Conservation (phyloP, 1,284 basidiomycete species). For the Ganoderma sinense region DNA sequence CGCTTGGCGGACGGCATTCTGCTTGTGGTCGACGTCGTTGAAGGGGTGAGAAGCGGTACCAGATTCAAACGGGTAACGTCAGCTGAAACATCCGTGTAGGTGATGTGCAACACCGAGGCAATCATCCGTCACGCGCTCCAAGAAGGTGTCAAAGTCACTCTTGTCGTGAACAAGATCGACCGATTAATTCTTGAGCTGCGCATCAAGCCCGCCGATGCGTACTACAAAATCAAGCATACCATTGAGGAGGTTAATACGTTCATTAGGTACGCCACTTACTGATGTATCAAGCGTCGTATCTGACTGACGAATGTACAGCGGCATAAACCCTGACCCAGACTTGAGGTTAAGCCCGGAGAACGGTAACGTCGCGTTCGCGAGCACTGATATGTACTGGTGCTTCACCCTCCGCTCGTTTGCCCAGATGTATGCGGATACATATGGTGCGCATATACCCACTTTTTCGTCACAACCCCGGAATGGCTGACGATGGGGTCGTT, state of each 20-base stretch:
- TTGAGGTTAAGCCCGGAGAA: slow-evolving; percentile 91
- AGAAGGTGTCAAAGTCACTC: slow-evolving; percentile 90
- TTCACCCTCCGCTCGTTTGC: slow-evolving; percentile 97
- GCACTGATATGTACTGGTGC: slow-evolving; percentile 97
- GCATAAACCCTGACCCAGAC: slow-evolving; percentile 88
- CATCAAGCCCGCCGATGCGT: slow-evolving; percentile 95
- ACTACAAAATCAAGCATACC: slow-evolving; percentile 99
- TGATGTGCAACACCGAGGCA: slow-evolving; percentile 88
- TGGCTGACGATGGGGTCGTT: neutral
- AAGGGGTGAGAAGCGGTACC: slow-evolving; percentile 70
- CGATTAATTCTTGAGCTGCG: slow-evolving; percentile 96
- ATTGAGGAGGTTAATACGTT: slow-evolving; percentile 98
- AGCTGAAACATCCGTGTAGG: neutral
- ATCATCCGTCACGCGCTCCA: slow-evolving; percentile 88
- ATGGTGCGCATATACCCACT: slow-evolving; percentile 52
- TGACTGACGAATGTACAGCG: slow-evolving; percentile 50
- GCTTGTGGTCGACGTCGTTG: slow-evolving; percentile 94
- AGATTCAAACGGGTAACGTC: neutral
- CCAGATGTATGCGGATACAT: slow-evolving; percentile 95
- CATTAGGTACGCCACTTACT: slow-evolving; percentile 70
- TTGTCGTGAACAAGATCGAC: slow-evolving; percentile 99
- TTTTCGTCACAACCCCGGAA: neutral
- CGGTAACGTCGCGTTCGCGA: slow-evolving; percentile 98
- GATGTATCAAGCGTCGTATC: neutral
- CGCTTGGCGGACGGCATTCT: slow-evolving; percentile 94